A percentile compares a stretch with the other conserved stretches of the same genome.
Evolutionary conservation across 768 basidiomycete genomes (phyloP).

Genomic region (Amanita rimosa): DNA sequence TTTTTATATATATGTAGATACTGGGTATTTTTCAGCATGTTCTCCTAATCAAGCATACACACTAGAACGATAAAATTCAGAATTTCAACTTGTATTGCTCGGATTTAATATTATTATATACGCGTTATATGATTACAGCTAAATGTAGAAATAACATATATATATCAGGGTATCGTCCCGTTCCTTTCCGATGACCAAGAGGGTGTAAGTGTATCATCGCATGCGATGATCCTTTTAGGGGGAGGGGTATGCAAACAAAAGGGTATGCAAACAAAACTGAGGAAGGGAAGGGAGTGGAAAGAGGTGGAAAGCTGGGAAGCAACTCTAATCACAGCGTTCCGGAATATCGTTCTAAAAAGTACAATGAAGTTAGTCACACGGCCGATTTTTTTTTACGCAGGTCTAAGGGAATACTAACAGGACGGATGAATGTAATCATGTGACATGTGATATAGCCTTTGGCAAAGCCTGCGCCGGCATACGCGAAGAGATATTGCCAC

Average conservation of each 20-base stretch:
- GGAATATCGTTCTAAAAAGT: conserved; percentile 38
- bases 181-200: conserved; percentile 5
- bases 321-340: conserved; percentile 30
- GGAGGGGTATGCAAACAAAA: not conserved
- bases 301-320: not conserved
- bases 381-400: not conserved
- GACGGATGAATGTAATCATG: conserved; percentile 66
- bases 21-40: not conserved
- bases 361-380: conserved; percentile 9
- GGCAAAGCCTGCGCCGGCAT: conserved; percentile 70
- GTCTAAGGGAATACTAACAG: conserved; percentile 26
- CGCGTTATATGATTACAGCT: not conserved
- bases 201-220: conserved; percentile 7
- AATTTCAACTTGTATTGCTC: not conserved
- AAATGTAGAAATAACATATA: not conserved
- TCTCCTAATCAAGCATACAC: not conserved
- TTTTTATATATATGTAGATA: not conserved
- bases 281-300: no score
- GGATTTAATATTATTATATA: not conserved
- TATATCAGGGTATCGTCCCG: not conserved
- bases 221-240: not conserved
- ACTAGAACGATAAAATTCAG: no score
- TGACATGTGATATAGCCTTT: conserved; percentile 78
- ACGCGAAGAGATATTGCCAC: conserved; percentile 79
- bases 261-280: not conserved